phyloP scores from a whole-genome alignment of 352 stramenopile species.

The Pythium guiyangense region DNA sequence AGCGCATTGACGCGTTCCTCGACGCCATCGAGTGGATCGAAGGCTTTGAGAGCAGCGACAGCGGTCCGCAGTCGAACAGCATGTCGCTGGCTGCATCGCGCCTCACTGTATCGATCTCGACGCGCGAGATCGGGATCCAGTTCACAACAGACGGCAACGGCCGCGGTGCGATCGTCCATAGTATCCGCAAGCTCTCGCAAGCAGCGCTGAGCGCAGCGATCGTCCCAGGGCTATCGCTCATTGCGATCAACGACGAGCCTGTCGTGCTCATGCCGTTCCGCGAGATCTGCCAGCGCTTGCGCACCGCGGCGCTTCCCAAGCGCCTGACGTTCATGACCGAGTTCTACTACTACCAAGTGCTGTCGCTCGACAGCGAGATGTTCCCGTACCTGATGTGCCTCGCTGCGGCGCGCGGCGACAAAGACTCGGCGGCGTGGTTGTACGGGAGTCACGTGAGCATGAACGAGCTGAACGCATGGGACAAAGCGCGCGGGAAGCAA shows the following conservation, averaged over 20 bases:
- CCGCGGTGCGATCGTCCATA: constrained; percentile 71
- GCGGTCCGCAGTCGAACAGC: constrained; percentile 32
- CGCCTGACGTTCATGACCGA: constrained; percentile 80
- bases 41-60: constrained; percentile 36
- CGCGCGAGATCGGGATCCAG: constrained; percentile 77
- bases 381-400: constrained; percentile 76
- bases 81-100: constrained; percentile 50
- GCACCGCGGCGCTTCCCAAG: constrained; percentile 66
- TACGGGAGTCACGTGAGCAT: constrained; percentile 45
- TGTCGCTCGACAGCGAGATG: constrained; percentile 73
- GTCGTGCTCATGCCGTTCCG: constrained; percentile 75
- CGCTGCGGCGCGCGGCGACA: constrained; percentile 62
- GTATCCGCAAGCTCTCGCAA: constrained; percentile 75
- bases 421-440: constrained; percentile 61
- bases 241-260: constrained; percentile 80
- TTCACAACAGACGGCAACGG: constrained; percentile 77
- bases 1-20: constrained; percentile 56
- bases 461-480: constrained; percentile 68
- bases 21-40: constrained; percentile 81
- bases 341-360: constrained; percentile 83
- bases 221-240: constrained; percentile 62
- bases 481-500: constrained; percentile 63
- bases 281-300: constrained; percentile 65
- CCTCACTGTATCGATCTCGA: constrained; percentile 76
- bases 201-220: constrained; percentile 69